These are phyloP conservation scores for Rutidosis leptorrhynchoides DNA, from an alignment of 129 eudicot species.

Conservation along the genomic window DNA sequence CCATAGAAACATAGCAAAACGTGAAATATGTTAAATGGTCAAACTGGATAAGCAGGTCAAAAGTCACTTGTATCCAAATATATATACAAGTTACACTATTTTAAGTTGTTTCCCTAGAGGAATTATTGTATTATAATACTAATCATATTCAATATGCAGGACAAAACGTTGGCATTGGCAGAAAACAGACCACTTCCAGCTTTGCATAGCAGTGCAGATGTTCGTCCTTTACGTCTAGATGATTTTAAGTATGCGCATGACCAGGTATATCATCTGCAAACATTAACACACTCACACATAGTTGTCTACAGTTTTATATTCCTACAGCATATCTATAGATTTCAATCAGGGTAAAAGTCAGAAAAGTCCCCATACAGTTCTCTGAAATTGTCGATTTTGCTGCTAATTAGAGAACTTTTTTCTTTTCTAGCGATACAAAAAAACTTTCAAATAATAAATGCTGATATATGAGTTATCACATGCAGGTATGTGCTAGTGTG, in stretches of 20 bases:
- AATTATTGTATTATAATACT: no score
- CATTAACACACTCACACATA: not conserved
- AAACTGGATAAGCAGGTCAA: not conserved
- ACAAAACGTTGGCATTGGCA: slow-evolving; percentile 66
- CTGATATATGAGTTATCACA: not conserved
- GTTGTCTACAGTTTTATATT: no score
- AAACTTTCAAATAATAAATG: not conserved
- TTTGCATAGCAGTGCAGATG: slow-evolving; percentile 65
- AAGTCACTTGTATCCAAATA: not conserved
- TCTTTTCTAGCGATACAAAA: no score
- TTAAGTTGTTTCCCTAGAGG: not conserved
- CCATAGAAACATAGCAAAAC: not conserved
- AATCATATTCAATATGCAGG: slow-evolving; percentile 41
- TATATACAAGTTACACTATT: not conserved
- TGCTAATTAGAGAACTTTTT: not conserved
- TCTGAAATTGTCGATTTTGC: not conserved
- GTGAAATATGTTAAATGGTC: not conserved
- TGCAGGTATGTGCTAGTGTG: slow-evolving; percentile 91
- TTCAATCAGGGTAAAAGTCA: not conserved
- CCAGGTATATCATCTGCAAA: slow-evolving; percentile 48
- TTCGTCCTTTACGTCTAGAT: slow-evolving; percentile 69
- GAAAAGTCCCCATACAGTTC: not conserved
- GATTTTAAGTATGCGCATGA: slow-evolving; percentile 91
- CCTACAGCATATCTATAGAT: not conserved
- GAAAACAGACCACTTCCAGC: slow-evolving; percentile 68